A percentile compares a stretch with the other conserved stretches of the same genome.
Evolutionary conservation across 2,329 filamentous ascomycete genomes (phyloP).

Genomic region (Akanthomyces lecanii): DNA sequence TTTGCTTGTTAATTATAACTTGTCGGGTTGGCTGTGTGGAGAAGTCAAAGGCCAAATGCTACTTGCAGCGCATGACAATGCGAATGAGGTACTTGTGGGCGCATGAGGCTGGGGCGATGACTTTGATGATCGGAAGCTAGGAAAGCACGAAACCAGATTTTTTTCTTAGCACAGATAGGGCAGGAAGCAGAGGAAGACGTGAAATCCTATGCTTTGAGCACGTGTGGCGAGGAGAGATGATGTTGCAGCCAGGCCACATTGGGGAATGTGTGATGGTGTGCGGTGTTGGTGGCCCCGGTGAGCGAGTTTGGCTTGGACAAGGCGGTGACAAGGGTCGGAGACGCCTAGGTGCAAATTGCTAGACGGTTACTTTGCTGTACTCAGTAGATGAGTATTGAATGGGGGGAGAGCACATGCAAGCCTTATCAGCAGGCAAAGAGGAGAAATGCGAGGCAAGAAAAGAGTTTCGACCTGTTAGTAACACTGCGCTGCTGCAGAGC

Average conservation of each 20-base stretch:
- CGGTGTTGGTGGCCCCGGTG: slow-evolving; percentile 10
- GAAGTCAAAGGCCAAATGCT: neutral
- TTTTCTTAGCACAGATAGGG: neutral
- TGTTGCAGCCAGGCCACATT: slow-evolving; percentile 2
- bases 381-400: neutral
- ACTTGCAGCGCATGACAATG: neutral
- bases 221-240: slow-evolving; percentile 1
- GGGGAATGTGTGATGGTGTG: slow-evolving; percentile 1
- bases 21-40: slow-evolving; percentile 2
- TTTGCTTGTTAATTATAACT: neutral
- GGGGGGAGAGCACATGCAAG: neutral
- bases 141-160: neutral
- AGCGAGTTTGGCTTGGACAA: neutral
- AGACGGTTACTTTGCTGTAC: neutral
- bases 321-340: slow-evolving; percentile 4
- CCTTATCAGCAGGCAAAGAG: too few relatives aligned
- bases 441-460: neutral
- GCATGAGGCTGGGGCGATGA: slow-evolving; percentile 4
- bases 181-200: neutral
- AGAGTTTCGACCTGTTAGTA: neutral
- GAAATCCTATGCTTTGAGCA: neutral
- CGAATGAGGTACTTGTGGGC: slow-evolving; percentile 5
- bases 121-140: neutral
- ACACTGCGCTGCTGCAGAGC: too few relatives aligned
- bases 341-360: neutral